Evolutionary conservation across 2,329 filamentous ascomycete genomes (phyloP), one percentile per base, ranked within the genome.

Genomic region (Tolypocladium endophyticum): DNA sequence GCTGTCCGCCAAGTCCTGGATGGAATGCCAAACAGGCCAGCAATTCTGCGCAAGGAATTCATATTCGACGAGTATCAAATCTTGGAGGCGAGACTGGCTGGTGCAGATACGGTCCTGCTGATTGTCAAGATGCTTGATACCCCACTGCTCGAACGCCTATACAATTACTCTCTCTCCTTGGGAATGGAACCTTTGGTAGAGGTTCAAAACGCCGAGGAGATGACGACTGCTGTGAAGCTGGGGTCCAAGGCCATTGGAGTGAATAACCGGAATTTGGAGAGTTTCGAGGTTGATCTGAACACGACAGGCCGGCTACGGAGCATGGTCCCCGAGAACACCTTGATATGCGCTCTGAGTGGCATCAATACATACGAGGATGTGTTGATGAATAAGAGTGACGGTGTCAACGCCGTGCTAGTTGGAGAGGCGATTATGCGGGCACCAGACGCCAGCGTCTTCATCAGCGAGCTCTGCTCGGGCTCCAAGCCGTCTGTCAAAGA

Each of bases 61-160:
- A 86, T 99, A 47, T 99, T 97, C 69, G 92, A 97, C 54, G 92
- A 97, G 72, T 99, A 99, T 71, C 94, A 99, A 73, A 97, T 99
- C 58, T 81, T 99, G 8, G 94, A 99, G 74, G 94, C 92, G 35
- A 84, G 95, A 55, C 77, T 99, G 59, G 92, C 93, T 16, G 94
- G 94, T 64, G 94, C 94, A 9, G 93, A 99, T 73, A 97, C 93
- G 0, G 88, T 99, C 23, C 80, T 99, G 33, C 82, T 99, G 25
- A 99, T 99, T 66, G 94, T 99, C 57, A 99, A 99, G 79, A 99
- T 99, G 94, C 84, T 99, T 14, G 88, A 93, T 61, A 77, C 83
- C 33, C 84, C 85, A 35, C 80, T 89, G 4, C 80, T 99, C 38
- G 85, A 86, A 61, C 81, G 84, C 53, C 79, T 99, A 14, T 99